Conservation (phyloP, 345 rosid genomes). For the Pistacia atlantica region DNA sequence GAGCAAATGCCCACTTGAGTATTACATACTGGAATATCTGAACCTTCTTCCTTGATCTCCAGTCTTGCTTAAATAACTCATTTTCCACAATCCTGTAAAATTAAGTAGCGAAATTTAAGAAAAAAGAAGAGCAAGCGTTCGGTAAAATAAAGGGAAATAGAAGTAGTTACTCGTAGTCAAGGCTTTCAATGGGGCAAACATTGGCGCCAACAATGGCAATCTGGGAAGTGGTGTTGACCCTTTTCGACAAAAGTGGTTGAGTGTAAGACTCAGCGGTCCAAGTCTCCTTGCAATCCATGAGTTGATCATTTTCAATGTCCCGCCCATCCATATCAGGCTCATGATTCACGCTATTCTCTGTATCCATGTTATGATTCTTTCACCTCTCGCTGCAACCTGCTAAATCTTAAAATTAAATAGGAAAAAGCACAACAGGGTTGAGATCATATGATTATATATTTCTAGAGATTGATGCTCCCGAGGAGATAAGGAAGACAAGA, state of each 20-base stretch:
- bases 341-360: conserved; percentile 15
- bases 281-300: conserved; percentile 24
- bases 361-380: conserved; percentile 13
- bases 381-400: neutral
- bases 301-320: conserved; percentile 35
- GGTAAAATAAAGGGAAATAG: neutral
- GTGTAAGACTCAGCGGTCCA: conserved; percentile 10
- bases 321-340: conserved; percentile 17
- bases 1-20: conserved; percentile 48
- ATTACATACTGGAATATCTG: conserved; percentile 45
- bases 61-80: conserved; percentile 49
- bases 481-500: too few relatives aligned
- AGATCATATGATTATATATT: too few relatives aligned
- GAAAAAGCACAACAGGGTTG: neutral
- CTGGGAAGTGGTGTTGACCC: conserved; percentile 49
- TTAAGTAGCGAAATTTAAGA: neutral
- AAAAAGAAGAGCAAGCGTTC: neutral
- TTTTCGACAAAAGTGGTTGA: conserved; percentile 46
- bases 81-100: conserved; percentile 42
- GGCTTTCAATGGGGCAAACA: conserved; percentile 48
- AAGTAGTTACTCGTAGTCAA: conserved; percentile 47
- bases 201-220: conserved; percentile 53
- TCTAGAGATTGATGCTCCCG: too few relatives aligned
- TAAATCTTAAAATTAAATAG: neutral
- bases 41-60: conserved; percentile 43